Base-by-base conservation (phyloP, 2,329 filamentous ascomycete genomes). In the Diaporthe sp. region DNA sequence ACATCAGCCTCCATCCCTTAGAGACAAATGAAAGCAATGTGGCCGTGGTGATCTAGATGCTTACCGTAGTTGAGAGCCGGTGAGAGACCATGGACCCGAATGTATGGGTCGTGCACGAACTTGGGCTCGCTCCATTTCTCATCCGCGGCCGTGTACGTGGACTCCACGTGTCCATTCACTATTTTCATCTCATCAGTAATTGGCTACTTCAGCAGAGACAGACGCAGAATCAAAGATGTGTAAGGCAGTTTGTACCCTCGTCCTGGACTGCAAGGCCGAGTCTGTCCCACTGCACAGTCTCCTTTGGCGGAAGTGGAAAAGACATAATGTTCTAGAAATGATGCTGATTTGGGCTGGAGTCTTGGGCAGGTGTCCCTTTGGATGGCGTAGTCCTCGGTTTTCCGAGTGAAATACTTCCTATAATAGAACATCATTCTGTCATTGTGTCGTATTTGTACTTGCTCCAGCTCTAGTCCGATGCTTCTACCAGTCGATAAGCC, bases 11-110 rank as follows among this genome's bases (percentile, higher is more conserved):
- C 3, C 19, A 49, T 8, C 44, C 19, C 44, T 10, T 19, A 22
- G 44, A 49, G 44, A 49, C 10, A 1, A 46, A 49, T 1, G 4
- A 49, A 17, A 22, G 19, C 44, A 6, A 3, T 19, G 19, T 49
- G 44, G 7, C 2, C 7, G 22, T 49, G 19, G 7, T 5, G 19
- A 49, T 19, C 44, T 49, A 22, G 44, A 49, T 49, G 7, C 83
- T 98, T 95, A 75, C 96, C 95, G 84, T 99, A 99, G 89, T 99
- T 99, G 78, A 98, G 91, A 55, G 92, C 96, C 0, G 97, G 96
- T 0, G 96, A 93, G 94, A 99, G 96, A 84, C 96, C 96, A 85
- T 98, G 96, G 82, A 98, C 92, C 79, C 93, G 92, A 80, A 98
- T 91, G 87, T 90, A 96, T 9, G 96, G 96, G 80, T 96, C 94